Evolutionary conservation across 2,329 filamentous ascomycete species (phyloP), one percentile per base, ranked within the genome.

Genomic region (Coniochaeta sp.): DNA sequence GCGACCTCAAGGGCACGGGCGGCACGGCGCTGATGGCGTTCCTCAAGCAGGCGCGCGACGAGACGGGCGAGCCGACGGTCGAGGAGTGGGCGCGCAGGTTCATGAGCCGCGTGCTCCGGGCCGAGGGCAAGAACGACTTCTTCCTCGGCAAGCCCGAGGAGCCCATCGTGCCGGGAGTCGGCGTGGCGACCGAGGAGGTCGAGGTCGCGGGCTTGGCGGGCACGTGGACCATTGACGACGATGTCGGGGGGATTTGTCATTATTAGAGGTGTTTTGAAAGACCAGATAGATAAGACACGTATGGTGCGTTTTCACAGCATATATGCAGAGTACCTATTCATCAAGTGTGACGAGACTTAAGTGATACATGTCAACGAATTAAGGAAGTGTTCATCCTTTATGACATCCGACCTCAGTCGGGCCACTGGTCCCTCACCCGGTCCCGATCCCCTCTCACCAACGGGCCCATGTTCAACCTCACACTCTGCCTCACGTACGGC

Each of bases 11-110:
- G 52, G 95, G 95, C 1, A 99, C 95, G 0, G 95, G 95, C 16
- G 95, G 95, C 17, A 98, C 95, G 0, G 90, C 93, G 0, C 78
- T 99, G 60, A 97, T 99, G 60, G 91, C 93, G 0, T 99, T 99
- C 75, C 79, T 99, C 62, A 97, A 98, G 75, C 95, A 99, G 75
- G 95, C 95, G 4, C 83, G 95, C 30, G 93, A 99, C 69, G 95
- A 99, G 79, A 99, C 95, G 0, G 90, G 91, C 17, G 93, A 98
- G 73, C 91, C 92, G 1, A 91, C 93, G 1, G 88, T 98, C 40
- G 81, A 85, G 66, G 76, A 79, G 58, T 88, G 85, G 86, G 81
- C 83, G 0, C 78, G 72, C 64, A 74, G 77, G 19, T 84, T 85
- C 66, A 84, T 86, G 81, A 81, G 76, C 66, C 75, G 81, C 40